Evolutionary conservation across 169 alveolate genomes (phyloP), one percentile per base, ranked within the genome.

Genomic region (Plasmodium berghei): DNA sequence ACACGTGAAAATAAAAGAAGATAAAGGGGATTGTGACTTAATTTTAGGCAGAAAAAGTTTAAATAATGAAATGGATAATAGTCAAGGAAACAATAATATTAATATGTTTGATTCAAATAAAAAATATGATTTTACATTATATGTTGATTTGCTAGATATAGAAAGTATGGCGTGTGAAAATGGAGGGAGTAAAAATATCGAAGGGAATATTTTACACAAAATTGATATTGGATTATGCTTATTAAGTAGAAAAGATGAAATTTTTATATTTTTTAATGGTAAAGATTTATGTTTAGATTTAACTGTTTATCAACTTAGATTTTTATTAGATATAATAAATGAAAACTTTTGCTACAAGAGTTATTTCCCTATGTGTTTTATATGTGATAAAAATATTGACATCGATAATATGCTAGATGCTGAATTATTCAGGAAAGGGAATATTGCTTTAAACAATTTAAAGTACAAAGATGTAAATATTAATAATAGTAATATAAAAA

Each of bases 101-200:
- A 16, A 20, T 28, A n/a, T 56, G 16, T 4, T 18, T 20, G 45
- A 10, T 46, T 58, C 24, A 2, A 24, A 14, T 0, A 58, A 9
- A 20, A 83, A 66, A 14, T 86, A 70, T 46, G 75, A 86, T 86
- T 86, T 86, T 86, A 86, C 91, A 0, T 72, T 86, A 46, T 71
- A 86, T 71, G 72, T 86, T 10, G 91, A 86, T 48, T 40, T 86
- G 58, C 22, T 72, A 61, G 72, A 71, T 55, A 61, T 86, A 34
- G 87, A 86, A 86, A 42, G 91, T 71, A 62, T 34, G 28, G 91
- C 91, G 0, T 86, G 91, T 71, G 91, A 86, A 72, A 86, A 86
- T 72, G 91, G 91, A 16, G 91, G 91, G 22, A 86, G 91, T 26
- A 86, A 28, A 52, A 86, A 86, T 64, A 71, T 86, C 9, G 69